Evolutionary conservation across 169 alveolate genomes (phyloP), one percentile per base, ranked within the genome.

Genomic region (Amoebophrya sp.): DNA sequence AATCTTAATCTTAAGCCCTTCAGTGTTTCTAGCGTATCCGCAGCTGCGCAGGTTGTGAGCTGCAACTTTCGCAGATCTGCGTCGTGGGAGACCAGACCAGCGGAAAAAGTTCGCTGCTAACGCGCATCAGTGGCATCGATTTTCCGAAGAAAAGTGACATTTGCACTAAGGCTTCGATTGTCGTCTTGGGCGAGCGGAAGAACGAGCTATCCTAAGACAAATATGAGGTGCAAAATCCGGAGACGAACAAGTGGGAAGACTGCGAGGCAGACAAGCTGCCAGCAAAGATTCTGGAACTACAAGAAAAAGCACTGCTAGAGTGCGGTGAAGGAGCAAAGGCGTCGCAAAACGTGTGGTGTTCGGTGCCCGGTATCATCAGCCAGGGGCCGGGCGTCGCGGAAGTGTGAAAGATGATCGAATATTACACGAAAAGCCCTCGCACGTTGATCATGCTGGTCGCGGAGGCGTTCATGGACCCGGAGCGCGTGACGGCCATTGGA

Each of bases 161-260:
- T 26, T 65, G 89, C 89, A 65, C 89, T n/a, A 65, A 65, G 89
- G 89, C 89, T 1, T 36, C 89, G 38, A 65, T 65, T 26, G 89
- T 65, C 39, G 89, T 65, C 89, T n/a, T 26, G 34, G 18, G 89
- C 26, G 18, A 18, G 39, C 2, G n/a, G 2, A 65, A 65, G 38
- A 10, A 6, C 38, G 3, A 53, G n/a, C 23, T 53, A 23, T 23
- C 77, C n/a, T 10, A 53, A 10, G 23, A 10, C 77, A 53, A 23
- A 23, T 10, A 14, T 23, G 77, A 53, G 77, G 23, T 53, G n/a
- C 77, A 53, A 53, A 23, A 53, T 53, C 77, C 77, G 77, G 77
- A 10, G 77, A 53, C 77, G n/a, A 53, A 53, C 10, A 10, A 53
- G 77, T 53, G 23, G n/a, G 23, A 6, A 0, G 26, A 65, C 2